Percentiles rank a stretch among this genome's conserved stretches.
Conservation (phyloP, 1,284 basidiomycete species). For the Golubevia sp. region DNA sequence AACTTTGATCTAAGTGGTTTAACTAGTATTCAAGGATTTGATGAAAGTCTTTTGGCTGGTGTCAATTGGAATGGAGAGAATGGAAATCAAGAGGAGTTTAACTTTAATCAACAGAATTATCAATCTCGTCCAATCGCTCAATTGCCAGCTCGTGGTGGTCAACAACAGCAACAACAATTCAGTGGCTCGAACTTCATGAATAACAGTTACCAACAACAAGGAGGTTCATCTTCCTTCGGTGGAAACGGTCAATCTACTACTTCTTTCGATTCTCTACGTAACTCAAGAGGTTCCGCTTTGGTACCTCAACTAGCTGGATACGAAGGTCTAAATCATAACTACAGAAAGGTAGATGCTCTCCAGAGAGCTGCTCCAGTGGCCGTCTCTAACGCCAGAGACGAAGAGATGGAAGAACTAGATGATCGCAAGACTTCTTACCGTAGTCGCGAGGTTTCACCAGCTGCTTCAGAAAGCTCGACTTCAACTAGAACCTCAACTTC, state of each 20-base stretch:
- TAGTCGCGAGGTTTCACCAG: no score
- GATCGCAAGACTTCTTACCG: no score
- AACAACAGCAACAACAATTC: background rate
- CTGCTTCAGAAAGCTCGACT: no score
- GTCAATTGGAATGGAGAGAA: slow-evolving; percentile 4
- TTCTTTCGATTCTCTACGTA: slow-evolving; percentile 34
- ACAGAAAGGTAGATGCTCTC: slow-evolving; percentile 49
- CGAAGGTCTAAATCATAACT: slow-evolving; percentile 31
- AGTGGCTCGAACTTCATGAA: no score
- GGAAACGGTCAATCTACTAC: slow-evolving; percentile 7
- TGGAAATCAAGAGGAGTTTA: background rate
- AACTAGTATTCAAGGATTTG: slow-evolving; percentile 46
- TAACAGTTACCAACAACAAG: no score
- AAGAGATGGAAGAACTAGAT: no score
- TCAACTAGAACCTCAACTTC: no score
- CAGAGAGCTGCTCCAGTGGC: slow-evolving; percentile 52
- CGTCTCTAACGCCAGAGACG: slow-evolving; percentile 3
- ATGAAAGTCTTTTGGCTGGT: slow-evolving; percentile 18
- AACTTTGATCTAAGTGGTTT: slow-evolving; percentile 42
- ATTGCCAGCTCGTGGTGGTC: slow-evolving; percentile 13
- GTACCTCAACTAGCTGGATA: slow-evolving; percentile 41
- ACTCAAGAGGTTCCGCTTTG: slow-evolving; percentile 25
- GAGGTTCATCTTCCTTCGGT: no score
- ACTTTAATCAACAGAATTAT: background rate
- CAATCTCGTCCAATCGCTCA: slow-evolving; percentile 29